A percentile compares a stretch with the other conserved stretches of the same genome.
These are phyloP conservation scores for Ascochyta fabae DNA, from an alignment of 2,329 filamentous ascomycete genomes.

Conservation along the genomic window DNA sequence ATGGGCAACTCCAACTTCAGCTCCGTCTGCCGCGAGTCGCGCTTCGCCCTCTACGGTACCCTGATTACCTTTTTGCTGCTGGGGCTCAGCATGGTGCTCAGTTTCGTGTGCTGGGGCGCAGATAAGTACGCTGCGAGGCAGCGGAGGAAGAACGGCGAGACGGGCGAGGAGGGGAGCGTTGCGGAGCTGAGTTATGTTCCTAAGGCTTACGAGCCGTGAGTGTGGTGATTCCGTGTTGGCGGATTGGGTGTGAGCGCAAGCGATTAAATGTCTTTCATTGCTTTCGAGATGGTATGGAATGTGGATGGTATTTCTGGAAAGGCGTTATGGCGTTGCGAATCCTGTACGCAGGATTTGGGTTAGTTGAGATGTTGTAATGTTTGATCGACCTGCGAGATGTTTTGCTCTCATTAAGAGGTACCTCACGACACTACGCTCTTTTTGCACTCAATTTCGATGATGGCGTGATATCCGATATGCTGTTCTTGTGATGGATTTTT, in stretches of 20 bases:
- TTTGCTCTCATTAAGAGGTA: too few relatives aligned
- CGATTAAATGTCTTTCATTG: not conserved
- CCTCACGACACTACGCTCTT: too few relatives aligned
- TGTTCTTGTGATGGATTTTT: too few relatives aligned
- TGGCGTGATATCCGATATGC: too few relatives aligned
- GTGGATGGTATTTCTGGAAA: not conserved
- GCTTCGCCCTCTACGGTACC: constrained; percentile 54
- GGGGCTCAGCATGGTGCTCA: constrained; percentile 37
- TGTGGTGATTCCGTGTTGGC: not conserved
- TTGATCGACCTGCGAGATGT: not conserved
- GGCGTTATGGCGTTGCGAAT: constrained; percentile 9
- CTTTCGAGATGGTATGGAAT: not conserved
- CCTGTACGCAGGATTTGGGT: constrained; percentile 11
- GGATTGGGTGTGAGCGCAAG: not conserved
- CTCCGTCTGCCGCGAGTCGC: constrained; percentile 51
- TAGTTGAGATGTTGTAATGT: not conserved
- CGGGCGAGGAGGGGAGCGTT: constrained; percentile 8
- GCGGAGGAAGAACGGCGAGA: constrained; percentile 37
- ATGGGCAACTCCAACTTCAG: constrained; percentile 48
- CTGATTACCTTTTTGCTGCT: constrained; percentile 52
- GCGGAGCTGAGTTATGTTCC: constrained; percentile 16
- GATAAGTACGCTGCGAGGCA: constrained; percentile 47
- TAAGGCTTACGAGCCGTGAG: constrained; percentile 14
- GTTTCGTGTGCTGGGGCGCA: constrained; percentile 46
- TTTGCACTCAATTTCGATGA: too few relatives aligned